Evolutionary conservation across 257 asterid genomes (phyloP).

Genomic region (Vinca minor): DNA sequence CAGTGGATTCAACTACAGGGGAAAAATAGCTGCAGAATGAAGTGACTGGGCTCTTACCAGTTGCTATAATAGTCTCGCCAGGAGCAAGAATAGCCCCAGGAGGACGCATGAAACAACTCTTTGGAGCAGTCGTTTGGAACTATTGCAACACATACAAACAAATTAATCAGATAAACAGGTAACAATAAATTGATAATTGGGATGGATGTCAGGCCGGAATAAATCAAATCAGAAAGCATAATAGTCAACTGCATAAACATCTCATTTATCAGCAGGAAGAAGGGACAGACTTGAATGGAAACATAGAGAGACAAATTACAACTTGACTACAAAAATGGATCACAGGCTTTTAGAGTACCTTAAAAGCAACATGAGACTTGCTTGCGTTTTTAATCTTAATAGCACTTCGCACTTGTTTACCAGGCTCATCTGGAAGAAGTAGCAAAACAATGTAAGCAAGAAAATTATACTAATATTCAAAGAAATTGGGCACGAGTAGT

Average conservation of each 20-base stretch:
- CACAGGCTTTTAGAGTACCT: slow-evolving; percentile 39
- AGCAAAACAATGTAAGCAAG: background rate
- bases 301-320: background rate
- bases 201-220: background rate
- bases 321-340: background rate
- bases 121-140: slow-evolving; percentile 98
- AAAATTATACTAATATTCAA: background rate
- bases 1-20: too few relatives aligned
- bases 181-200: background rate
- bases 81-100: slow-evolving; percentile 94
- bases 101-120: slow-evolving; percentile 98
- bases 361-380: slow-evolving; percentile 92
- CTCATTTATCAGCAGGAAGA: background rate
- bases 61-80: slow-evolving; percentile 82
- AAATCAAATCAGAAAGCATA: background rate
- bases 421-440: slow-evolving; percentile 66
- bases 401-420: slow-evolving; percentile 91
- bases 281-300: slow-evolving; percentile 10
- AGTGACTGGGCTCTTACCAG: slow-evolving; percentile 45
- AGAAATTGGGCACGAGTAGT: background rate
- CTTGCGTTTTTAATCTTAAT: slow-evolving; percentile 77
- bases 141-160: slow-evolving; percentile 26
- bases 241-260: background rate
- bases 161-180: slow-evolving; percentile 14
- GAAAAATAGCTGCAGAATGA: background rate